Evolutionary conservation across 2,329 filamentous ascomycete species (phyloP), one percentile per base, ranked within the genome.

Genomic region (Didymella pinodella): DNA sequence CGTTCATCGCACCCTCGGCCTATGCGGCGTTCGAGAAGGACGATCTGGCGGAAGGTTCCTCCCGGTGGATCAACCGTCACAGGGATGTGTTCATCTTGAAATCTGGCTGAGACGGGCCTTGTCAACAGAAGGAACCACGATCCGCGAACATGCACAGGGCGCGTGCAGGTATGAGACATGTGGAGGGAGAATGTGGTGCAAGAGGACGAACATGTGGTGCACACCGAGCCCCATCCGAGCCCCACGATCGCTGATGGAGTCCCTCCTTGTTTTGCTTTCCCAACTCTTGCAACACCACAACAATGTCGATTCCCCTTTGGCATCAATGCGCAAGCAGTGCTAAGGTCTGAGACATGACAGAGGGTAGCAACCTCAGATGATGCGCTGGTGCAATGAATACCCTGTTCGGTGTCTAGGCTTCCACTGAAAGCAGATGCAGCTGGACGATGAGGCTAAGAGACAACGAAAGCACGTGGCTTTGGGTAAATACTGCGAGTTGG

Each of bases 261-360:
- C 32, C 36, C 28, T 57, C n/a, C 6, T 28, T 40, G 32, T 32
- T n/a, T 11, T 57, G 40, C 22, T 29, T 50, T 59, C 51, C 56
- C 50, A 43, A 44, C 56, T 59, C 51, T 59, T 59, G 52, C 41
- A 54, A 46, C 45, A 43, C 40, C 51, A n/a, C 41, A 36, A 54
- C 50, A 38, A 29, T 16, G 26, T 46, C 7, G 2, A 31, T 29
- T 32, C 6, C 36, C 11, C 8, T 8, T 40, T 12, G 14, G 18
- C 16, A 46, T 40, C 11, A 22, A 41, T 26, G 34, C 40, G 22
- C 28, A 50, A 48, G 34, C 32, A 43, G 16, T 18, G 32, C 20
- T 32, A 6, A 25, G 25, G 20, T 16, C 31, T 53, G 43, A 41
- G 22, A 49, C 25, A 16, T 29, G 22, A 14, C 7, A 40, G 18